Base-by-base conservation (phyloP, 2,329 filamentous ascomycete genomes). In the Cryphonectria parasitica region DNA sequence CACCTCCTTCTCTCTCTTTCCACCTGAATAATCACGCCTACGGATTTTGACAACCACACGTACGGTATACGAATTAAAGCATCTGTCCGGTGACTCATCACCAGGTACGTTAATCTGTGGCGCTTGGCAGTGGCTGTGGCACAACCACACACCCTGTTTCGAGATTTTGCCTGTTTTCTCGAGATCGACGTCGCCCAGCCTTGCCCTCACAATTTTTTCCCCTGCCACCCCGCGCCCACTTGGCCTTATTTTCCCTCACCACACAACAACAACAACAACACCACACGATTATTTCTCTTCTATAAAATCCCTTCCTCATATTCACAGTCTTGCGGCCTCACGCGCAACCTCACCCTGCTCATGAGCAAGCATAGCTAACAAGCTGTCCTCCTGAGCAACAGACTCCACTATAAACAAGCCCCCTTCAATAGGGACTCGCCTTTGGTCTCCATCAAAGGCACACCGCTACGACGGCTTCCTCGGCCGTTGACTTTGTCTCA, bases 361-460 rank as follows among this genome's bases (percentile, higher is more conserved):
- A 22, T 4, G 43, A 49, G 25, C 31, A 28, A 49, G n/a, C 58
- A 61, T 45, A 61, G 58, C 56, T 68, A 63, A 68, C 66, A 68
- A 7, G 28, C 41, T 66, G 64, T 43, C 28, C 36, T 43, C 28
- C 36, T 43, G 36, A 41, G 28, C 41, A 25, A 8, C 63, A 49
- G 43, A 64, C 39, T 49, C 69, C 69, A 69, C 34, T 41, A 54
- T 63, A 34, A 15, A 62, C 52, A 61, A 66, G 28, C 62, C 61
- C 61, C 36, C 63, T 22, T 6, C 49, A 22, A 61, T 36, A 67
- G 66, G 69, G 78, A 78, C 82, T 80, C 41, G 88, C 89, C 89
- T 90, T 91, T 91, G 89, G 87, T 90, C 87, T 82, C 77, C 75
- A 68, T 86, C 88, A 91, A 91, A 90, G 88, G 89, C 88, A 85